phyloP scores from a whole-genome alignment of 345 rosid species.

The Eucalyptus marginata region DNA sequence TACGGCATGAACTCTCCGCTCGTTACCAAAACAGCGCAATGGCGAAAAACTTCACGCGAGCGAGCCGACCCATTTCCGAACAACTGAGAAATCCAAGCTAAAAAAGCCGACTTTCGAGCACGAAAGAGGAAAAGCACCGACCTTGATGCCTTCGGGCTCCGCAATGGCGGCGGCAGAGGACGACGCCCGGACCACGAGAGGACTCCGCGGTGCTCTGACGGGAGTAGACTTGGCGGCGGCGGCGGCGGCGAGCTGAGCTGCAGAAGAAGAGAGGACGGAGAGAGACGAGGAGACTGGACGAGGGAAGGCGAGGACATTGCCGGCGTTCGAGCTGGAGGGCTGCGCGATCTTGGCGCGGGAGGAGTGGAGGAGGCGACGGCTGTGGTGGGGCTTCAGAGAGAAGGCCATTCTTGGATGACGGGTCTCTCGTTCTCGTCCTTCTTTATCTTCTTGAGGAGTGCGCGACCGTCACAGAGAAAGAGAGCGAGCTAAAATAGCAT shows the following conservation, averaged over 20 bases:
- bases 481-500: background rate
- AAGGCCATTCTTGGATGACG: background rate
- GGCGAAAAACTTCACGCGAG: background rate
- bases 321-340: background rate
- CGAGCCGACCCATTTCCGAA: background rate
- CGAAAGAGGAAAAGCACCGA: background rate
- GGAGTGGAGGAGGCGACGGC: background rate
- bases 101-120: background rate
- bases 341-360: background rate
- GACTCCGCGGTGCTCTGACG: conserved; percentile 13
- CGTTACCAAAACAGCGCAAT: background rate
- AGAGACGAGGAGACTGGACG: background rate
- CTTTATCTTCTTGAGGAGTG: background rate
- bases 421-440: background rate
- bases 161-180: conserved; percentile 44
- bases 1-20: background rate
- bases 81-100: background rate
- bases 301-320: background rate
- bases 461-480: background rate
- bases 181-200: background rate
- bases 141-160: conserved; percentile 73
- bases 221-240: conserved; percentile 6
- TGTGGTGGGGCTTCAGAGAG: background rate
- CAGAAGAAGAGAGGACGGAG: conserved; percentile 17
- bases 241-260: background rate